Percentiles rank a stretch among this genome's conserved stretches.
Conservation (phyloP, 148 eudicot species). For the Suaeda aralocaspica region DNA sequence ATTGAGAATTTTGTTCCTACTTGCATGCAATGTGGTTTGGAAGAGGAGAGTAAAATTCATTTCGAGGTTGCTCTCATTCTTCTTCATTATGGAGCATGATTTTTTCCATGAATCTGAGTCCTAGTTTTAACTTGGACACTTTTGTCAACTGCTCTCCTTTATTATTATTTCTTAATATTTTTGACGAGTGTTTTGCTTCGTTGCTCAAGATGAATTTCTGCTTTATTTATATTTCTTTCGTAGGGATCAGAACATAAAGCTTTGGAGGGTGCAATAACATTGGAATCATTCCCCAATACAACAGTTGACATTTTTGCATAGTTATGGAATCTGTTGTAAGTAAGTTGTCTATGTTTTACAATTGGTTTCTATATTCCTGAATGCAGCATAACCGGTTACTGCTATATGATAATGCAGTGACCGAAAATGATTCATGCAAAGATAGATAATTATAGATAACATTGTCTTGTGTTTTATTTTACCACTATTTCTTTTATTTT, state of each 20-base stretch:
- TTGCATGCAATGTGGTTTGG: no score
- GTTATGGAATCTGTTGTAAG: conserved; percentile 96
- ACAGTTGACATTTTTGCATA: conserved; percentile 95
- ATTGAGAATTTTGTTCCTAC: no score
- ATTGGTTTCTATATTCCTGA: neutral
- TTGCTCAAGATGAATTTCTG: neutral
- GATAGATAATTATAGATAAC: neutral
- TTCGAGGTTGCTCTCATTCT: neutral
- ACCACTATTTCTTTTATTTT: no score
- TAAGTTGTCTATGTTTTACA: conserved; percentile 38
- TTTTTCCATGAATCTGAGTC: no score
- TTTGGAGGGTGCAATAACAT: conserved; percentile 85
- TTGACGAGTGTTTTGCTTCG: neutral
- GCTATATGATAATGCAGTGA: neutral
- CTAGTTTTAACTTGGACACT: no score
- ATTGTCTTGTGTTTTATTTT: neutral
- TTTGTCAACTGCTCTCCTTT: no score
- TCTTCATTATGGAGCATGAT: neutral
- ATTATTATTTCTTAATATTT: no score
- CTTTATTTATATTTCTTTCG: conserved; percentile 6
- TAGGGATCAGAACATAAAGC: conserved; percentile 85
- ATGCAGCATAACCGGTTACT: neutral
- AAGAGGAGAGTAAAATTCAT: conserved; percentile 43
- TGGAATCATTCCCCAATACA: conserved; percentile 93
- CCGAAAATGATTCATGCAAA: neutral